phyloP scores from a whole-genome alignment of 768 basidiomycete species.

The Suillus bovinus region DNA sequence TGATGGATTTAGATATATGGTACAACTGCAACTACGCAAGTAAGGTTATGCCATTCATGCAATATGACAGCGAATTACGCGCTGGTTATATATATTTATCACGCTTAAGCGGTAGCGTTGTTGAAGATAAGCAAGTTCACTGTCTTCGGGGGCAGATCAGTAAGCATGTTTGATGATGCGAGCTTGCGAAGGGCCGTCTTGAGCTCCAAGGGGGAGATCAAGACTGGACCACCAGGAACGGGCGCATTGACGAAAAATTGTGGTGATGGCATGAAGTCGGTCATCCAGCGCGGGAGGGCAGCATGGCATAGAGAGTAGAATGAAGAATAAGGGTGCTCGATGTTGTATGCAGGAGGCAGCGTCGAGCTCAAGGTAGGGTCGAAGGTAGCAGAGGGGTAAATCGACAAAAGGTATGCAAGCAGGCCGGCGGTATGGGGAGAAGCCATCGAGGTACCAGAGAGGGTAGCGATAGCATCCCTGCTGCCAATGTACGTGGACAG shows the following conservation, averaged over 20 bases:
- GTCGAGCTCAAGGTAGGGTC: constrained; percentile 47
- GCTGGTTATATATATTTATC: neutral
- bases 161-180: constrained; percentile 51
- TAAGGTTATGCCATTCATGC: neutral
- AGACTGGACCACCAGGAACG: constrained; percentile 38
- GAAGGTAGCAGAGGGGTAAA: constrained; percentile 73
- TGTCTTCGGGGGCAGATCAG: constrained; percentile 48
- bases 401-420: constrained; percentile 87
- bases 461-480: constrained; percentile 59
- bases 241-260: constrained; percentile 46
- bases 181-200: constrained; percentile 74
- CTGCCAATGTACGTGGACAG: constrained; percentile 82
- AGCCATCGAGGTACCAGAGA: constrained; percentile 95
- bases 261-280: constrained; percentile 57
- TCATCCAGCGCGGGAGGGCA: constrained; percentile 58
- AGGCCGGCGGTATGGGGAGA: constrained; percentile 91
- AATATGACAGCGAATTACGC: constrained; percentile 10
- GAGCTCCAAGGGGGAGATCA: constrained; percentile 67
- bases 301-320: constrained; percentile 57
- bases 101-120: constrained; percentile 54
- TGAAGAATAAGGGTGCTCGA: constrained; percentile 40
- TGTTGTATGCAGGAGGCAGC: constrained; percentile 35
- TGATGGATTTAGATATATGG: constrained; percentile 7
- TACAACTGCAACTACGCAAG: constrained; percentile 4
- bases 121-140: constrained; percentile 80